These are phyloP conservation scores for Peronospora tabacina DNA, from an alignment of 352 stramenopile species.

Conservation along the genomic window DNA sequence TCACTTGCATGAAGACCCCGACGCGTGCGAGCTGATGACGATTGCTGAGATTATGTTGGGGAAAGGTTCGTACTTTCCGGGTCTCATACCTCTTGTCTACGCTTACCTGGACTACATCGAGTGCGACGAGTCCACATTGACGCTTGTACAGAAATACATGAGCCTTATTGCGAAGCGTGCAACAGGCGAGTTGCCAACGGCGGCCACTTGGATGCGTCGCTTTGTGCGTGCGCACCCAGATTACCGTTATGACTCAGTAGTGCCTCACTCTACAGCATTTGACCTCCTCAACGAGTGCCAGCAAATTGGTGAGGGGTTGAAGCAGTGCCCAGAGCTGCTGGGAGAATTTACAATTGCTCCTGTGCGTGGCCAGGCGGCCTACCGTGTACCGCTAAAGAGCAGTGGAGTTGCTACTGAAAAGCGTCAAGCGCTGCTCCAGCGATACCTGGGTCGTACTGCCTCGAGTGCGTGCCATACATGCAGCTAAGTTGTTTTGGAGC, in stretches of 20 bases:
- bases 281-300: constrained; percentile 94
- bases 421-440: constrained; percentile 58
- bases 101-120: constrained; percentile 97
- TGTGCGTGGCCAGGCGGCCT: constrained; percentile 85
- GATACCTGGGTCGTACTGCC: constrained; percentile 30
- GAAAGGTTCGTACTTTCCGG: constrained; percentile 95
- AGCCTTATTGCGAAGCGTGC: constrained; percentile 91
- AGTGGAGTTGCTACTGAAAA: constrained; percentile 65
- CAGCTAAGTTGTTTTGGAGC: constrained; percentile 17
- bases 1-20: constrained; percentile 49
- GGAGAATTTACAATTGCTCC: constrained; percentile 90
- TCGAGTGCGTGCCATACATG: constrained; percentile 22
- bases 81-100: constrained; percentile 94
- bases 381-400: constrained; percentile 91
- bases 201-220: constrained; percentile 94
- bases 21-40: constrained; percentile 92
- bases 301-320: constrained; percentile 91
- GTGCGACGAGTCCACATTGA: constrained; percentile 89
- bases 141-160: constrained; percentile 66
- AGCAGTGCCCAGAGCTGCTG: constrained; percentile 89
- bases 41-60: constrained; percentile 95
- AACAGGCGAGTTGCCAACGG: constrained; percentile 93
- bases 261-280: constrained; percentile 78
- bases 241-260: constrained; percentile 93
- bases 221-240: constrained; percentile 92